phyloP scores from a whole-genome alignment of 2,329 filamentous ascomycete genomes.

The Epichloe gansuensis region DNA sequence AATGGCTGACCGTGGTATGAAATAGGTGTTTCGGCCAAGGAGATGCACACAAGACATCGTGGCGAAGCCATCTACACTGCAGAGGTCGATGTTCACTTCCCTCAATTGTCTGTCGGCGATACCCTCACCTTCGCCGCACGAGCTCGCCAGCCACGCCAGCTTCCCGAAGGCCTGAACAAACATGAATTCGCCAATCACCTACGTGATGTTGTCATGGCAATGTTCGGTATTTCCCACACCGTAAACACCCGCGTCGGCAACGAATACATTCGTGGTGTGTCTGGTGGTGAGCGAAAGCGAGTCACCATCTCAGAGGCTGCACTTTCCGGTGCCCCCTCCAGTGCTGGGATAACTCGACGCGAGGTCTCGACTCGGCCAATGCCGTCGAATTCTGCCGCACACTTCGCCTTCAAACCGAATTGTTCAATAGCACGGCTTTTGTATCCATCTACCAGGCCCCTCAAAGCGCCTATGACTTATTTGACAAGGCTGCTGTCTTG shows the following conservation, averaged over 20 bases:
- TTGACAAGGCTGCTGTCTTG: constrained; percentile 46
- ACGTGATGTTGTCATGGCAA: constrained; percentile 62
- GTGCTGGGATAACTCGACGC: constrained; percentile 61
- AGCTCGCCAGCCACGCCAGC: constrained; percentile 50
- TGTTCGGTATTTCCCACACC: constrained; percentile 64
- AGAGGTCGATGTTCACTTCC: constrained; percentile 74
- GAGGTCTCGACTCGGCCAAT: constrained; percentile 64
- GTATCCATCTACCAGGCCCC: constrained; percentile 67
- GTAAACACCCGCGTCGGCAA: constrained; percentile 62
- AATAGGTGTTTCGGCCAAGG: constrained; percentile 49
- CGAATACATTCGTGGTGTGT: constrained; percentile 63
- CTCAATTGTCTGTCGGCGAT: constrained; percentile 63
- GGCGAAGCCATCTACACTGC: constrained; percentile 82
- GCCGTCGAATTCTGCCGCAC: constrained; percentile 66
- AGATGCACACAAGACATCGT: constrained; percentile 68
- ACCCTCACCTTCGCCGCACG: constrained; percentile 67
- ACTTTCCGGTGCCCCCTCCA: constrained; percentile 49
- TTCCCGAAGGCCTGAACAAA: constrained; percentile 45
- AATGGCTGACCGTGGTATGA: constrained; percentile 6
- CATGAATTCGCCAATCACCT: constrained; percentile 41
- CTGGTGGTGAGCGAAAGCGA: constrained; percentile 60
- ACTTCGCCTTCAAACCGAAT: constrained; percentile 53
- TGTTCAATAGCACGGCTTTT: constrained; percentile 51
- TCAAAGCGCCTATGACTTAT: constrained; percentile 50
- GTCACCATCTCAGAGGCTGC: constrained; percentile 51